A percentile compares a stretch with the other conserved stretches of the same genome.
These are phyloP conservation scores for Thermothelomyces thermophilus DNA, from an alignment of 2,329 filamentous ascomycete genomes.

Conservation along the genomic window DNA sequence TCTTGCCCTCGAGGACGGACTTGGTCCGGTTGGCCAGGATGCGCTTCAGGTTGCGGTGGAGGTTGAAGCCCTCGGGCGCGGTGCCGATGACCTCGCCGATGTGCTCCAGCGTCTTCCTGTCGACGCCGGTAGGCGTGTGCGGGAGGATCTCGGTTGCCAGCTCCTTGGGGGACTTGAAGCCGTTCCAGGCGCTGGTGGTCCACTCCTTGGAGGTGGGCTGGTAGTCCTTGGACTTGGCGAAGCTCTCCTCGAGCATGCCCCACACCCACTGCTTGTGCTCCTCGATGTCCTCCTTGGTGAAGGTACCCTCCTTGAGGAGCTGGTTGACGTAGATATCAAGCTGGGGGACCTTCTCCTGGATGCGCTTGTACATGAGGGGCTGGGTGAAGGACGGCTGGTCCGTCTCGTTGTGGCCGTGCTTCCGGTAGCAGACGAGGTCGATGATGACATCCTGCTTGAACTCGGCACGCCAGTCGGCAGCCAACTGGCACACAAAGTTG, in stretches of 20 bases:
- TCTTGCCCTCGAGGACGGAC: conserved; percentile 83
- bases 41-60: conserved; percentile 95
- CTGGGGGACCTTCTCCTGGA: conserved; percentile 74
- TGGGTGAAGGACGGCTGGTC: conserved; percentile 99
- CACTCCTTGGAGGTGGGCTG: conserved; percentile 94
- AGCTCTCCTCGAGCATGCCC: conserved; percentile 98
- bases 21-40: conserved; percentile 86
- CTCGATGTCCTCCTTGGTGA: conserved; percentile 95
- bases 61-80: conserved; percentile 75
- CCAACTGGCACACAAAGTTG: conserved; percentile 96
- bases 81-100: conserved; percentile 75
- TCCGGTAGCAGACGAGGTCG: conserved; percentile 97
- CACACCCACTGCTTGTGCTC: conserved; percentile 99
- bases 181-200: conserved; percentile 98
- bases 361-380: conserved; percentile 98
- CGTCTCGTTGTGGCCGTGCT: conserved; percentile 98
- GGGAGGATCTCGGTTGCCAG: conserved; percentile 89
- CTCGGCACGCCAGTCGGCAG: conserved; percentile 95
- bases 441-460: conserved; percentile 99
- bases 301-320: conserved; percentile 84
- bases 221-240: conserved; percentile 95
- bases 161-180: conserved; percentile 98
- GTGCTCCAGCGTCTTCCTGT: conserved; percentile 64
- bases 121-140: conserved; percentile 80
- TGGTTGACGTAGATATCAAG: conserved; percentile 89